Base-by-base conservation (phyloP, 768 basidiomycete genomes). In the Crepidotus variabilis region DNA sequence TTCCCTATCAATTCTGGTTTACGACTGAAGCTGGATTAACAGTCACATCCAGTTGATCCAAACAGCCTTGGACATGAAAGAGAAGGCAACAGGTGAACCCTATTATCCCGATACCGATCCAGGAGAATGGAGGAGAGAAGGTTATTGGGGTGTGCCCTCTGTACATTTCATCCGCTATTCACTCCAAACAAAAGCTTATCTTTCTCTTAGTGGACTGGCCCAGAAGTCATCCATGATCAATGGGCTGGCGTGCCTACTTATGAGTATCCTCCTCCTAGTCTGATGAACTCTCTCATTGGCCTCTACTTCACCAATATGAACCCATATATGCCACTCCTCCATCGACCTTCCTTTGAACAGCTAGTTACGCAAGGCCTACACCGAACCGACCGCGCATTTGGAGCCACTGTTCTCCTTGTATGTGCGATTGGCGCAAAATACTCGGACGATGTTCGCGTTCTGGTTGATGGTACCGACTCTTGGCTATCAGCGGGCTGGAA, bases 351-450 rank as follows among this genome's bases (percentile, higher is more conserved):
- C 10, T 90, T 92, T 58, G 77, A 84, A 46, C 67, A 71, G 13
- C 69, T 73, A 18, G 60, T 84, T n/a, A 59, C 57, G 1, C 72
- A 78, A 2, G 77, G 77, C 0, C 63, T 81, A 1, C 82, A 87
- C 63, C 60, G 74, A 11, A 67, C 61, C 0, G 75, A 86, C 52
- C 47, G 72, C 0, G 62, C 70, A 0, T 89, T 91, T 63, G 79
- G 73, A 0, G 67, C 76, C 2, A 74, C 78, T 0, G 76, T 90
- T 20, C 72, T 90, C 7, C 71, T 86, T 2, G 78, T 89, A 0
- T 88, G 87, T 63, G 88, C 90, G 0, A 69, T 80, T 32, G 89
- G 75, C 1, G 73, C 86, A 2, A 76, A 85, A 56, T 70, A 66
- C 58, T 72, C 75, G 16, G 71, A 82, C 23, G 85, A 90, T 61